Evolutionary conservation across 768 basidiomycete species (phyloP).

Genomic region (Lactarius sanguifluus): DNA sequence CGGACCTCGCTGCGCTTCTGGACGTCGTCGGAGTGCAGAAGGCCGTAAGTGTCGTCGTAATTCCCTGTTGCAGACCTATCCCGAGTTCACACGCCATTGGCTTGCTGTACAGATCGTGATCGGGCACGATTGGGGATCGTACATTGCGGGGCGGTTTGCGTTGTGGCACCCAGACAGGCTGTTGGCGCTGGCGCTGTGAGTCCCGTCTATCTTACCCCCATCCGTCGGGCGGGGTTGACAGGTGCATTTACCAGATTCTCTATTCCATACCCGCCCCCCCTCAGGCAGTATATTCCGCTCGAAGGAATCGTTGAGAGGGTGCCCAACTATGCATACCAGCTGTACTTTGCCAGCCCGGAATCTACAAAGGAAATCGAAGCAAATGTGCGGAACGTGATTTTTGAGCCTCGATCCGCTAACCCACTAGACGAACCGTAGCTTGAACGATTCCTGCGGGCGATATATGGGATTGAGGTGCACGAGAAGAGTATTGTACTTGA

Average conservation of each 20-base stretch:
- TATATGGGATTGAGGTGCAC: slow-evolving; percentile 18
- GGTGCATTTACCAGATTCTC: slow-evolving; percentile 49
- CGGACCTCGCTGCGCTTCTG: slow-evolving; percentile 40
- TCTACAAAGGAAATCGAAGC: slow-evolving; percentile 57
- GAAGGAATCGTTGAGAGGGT: slow-evolving; percentile 49
- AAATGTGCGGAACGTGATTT: slow-evolving; percentile 42
- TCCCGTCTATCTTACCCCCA: slow-evolving; percentile 4
- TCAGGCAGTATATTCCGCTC: slow-evolving; percentile 47
- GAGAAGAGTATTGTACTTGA: slow-evolving; percentile 11
- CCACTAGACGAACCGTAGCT: slow-evolving; percentile 25
- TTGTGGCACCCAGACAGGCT: slow-evolving; percentile 70
- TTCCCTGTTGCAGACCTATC: not conserved
- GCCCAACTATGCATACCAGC: slow-evolving; percentile 66
- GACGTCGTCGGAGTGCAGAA: slow-evolving; percentile 33
- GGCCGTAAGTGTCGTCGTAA: slow-evolving; percentile 31
- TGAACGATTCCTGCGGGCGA: slow-evolving; percentile 28
- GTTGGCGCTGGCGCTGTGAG: slow-evolving; percentile 56
- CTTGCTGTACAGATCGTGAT: slow-evolving; percentile 53
- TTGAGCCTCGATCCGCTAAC: slow-evolving; percentile 1
- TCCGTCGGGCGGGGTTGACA: not conserved
- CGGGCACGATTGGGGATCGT: slow-evolving; percentile 83
- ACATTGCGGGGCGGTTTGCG: slow-evolving; percentile 61
- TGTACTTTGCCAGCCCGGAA: slow-evolving; percentile 56
- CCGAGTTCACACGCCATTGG: not conserved
- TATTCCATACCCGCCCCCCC: slow-evolving; percentile 64